Base-by-base conservation (phyloP, 331 rosid species). In the Cydonia oblonga region DNA sequence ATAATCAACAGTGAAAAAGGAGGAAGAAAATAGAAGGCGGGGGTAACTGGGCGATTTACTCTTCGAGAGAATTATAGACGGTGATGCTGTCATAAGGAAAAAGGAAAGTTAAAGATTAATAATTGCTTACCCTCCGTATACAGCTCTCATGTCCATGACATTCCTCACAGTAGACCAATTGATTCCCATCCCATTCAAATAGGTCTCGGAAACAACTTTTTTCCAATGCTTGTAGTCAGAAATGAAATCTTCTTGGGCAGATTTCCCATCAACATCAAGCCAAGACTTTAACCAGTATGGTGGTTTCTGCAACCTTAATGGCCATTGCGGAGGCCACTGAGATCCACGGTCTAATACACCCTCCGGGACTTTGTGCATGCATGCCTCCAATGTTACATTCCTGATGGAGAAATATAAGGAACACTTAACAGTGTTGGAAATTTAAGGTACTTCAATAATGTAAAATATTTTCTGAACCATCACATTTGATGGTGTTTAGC, bases 91-190 rank as follows among this genome's bases (percentile, higher is more conserved):
- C 32, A 69, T 4, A 9, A 3, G 12, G 5, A 24, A 38, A 23
- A 56, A 32, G 38, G 74, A 20, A 70, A 32, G 4, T 68, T 13
- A 28, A 66, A 68, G 67, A 58, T 14, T 40, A 14, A 38, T 63
- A 71, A 56, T 62, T 53, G 24, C 89, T 85, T 81, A 87, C 97
- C 97, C 96, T 85, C 97, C 97, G 74, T 87, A 91, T 33, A 78
- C 86, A 79, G 97, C 86, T 81, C 66, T 91, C 96, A 91, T 91
- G 84, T 91, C 97, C 92, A 91, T 76, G 82, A 87, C 87, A 85
- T 91, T 91, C 87, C 97, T 84, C 18, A 87, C 88, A 2, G 85
- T 81, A 61, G 92, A 79, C 97, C 97, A 91, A 69, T 82, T 59
- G 68, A 91, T 82, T 49, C 90, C 92, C 70, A 91, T 82, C 67